These are phyloP conservation scores for Phaeosphaeriaceae sp. DNA, from an alignment of 2,329 filamentous ascomycete species.

Conservation along the genomic window DNA sequence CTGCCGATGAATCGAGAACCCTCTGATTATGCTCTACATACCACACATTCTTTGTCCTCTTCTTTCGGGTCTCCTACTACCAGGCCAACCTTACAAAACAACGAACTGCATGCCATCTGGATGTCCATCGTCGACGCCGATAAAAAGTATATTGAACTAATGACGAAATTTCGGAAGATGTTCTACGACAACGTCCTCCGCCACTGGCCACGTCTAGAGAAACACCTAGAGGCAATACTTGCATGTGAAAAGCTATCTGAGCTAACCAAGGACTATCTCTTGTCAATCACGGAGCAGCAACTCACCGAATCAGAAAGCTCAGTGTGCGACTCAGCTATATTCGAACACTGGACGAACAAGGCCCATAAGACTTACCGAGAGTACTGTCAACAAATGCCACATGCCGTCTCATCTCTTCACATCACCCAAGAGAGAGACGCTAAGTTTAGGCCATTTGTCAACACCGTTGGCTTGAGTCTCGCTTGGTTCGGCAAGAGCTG, in stretches of 20 bases:
- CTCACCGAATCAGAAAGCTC: slow-evolving; percentile 14
- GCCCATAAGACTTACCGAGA: slow-evolving; percentile 27
- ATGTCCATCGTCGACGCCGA: slow-evolving; percentile 27
- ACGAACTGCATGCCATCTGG: slow-evolving; percentile 33
- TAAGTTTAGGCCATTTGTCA: slow-evolving; percentile 34
- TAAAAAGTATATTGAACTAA: slow-evolving; percentile 31
- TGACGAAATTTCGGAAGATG: slow-evolving; percentile 30
- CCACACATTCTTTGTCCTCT: background rate
- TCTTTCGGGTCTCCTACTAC: background rate
- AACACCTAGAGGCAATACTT: slow-evolving; percentile 30
- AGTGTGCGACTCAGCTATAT: slow-evolving; percentile 26
- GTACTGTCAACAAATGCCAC: slow-evolving; percentile 34
- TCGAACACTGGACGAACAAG: slow-evolving; percentile 31
- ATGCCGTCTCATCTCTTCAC: slow-evolving; percentile 30
- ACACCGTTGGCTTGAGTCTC: slow-evolving; percentile 32
- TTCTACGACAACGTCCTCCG: slow-evolving; percentile 35
- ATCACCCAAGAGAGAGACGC: slow-evolving; percentile 25
- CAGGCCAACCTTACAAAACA: slow-evolving; percentile 12
- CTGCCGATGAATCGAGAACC: slow-evolving; percentile 19
- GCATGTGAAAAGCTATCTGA: slow-evolving; percentile 25
- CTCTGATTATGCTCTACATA: slow-evolving; percentile 14
- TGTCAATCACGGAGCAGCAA: slow-evolving; percentile 25
- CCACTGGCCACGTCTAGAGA: slow-evolving; percentile 36
- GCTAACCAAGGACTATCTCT: slow-evolving; percentile 27
- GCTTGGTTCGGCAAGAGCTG: slow-evolving; percentile 34